Percentiles rank a stretch among this genome's conserved stretches.
Evolutionary conservation across 192 early-diverging fungal genomes (phyloP).

Genomic region (Pecoramyces ruminantium): DNA sequence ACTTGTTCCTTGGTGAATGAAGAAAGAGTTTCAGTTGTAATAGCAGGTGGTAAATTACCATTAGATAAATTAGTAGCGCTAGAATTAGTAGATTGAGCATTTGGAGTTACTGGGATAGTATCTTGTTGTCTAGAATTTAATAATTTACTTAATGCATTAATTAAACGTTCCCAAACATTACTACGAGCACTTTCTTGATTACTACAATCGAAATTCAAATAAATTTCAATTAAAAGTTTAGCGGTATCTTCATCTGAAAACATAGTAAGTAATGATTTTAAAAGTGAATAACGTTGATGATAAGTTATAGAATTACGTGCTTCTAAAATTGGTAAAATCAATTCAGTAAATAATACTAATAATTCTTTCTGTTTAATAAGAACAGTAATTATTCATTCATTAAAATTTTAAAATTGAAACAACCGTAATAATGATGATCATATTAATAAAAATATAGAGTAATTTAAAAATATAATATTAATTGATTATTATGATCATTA

Average conservation of each 20-base stretch:
- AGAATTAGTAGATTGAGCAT: not conserved
- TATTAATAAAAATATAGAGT: no score
- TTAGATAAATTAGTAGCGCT: not conserved
- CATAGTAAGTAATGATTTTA: conserved; percentile 51
- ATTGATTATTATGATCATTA: no score
- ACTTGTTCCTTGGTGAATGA: conserved; percentile 33
- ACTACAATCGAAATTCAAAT: conserved; percentile 89
- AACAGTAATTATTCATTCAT: no score
- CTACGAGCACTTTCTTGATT: conserved; percentile 47
- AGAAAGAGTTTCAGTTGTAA: conserved; percentile 28
- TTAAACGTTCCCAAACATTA: conserved; percentile 81
- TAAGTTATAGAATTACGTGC: conserved; percentile 39
- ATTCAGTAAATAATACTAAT: conserved; percentile 76
- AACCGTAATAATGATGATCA: no score
- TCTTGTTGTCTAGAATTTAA: not conserved
- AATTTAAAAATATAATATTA: no score
- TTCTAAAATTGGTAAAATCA: conserved; percentile 76
- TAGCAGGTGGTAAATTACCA: conserved; percentile 14
- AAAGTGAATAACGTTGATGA: conserved; percentile 54
- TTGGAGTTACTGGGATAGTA: not conserved
- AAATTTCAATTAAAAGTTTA: conserved; percentile 71
- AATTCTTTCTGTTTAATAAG: conserved; percentile 47
- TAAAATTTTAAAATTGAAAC: no score
- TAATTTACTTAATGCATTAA: conserved; percentile 46
- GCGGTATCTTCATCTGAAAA: conserved; percentile 40